These are phyloP conservation scores for Aspergillus ostianus DNA, from an alignment of 495 filamentous ascomycete species.

Conservation along the genomic window DNA sequence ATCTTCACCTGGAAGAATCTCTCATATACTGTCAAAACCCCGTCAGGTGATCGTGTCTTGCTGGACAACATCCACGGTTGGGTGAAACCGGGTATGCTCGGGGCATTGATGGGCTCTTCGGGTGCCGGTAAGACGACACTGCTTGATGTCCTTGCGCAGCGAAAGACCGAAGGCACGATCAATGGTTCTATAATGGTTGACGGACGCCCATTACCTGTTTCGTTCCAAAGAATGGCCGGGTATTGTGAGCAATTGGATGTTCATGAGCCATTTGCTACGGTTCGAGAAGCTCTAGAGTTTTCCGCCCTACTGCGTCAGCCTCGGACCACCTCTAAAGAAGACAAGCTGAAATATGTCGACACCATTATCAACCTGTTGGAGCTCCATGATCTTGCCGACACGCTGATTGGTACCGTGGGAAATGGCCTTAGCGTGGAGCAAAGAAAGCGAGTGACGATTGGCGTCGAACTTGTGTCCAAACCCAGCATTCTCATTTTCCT, in stretches of 20 bases:
- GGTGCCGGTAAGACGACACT: slow-evolving; percentile 65
- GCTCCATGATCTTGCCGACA: slow-evolving; percentile 53
- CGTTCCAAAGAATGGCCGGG: slow-evolving; percentile 70
- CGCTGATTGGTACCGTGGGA: slow-evolving; percentile 51
- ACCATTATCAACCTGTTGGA: slow-evolving; percentile 57
- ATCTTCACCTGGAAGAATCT: slow-evolving; percentile 63
- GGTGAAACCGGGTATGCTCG: slow-evolving; percentile 81
- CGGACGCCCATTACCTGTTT: slow-evolving; percentile 68
- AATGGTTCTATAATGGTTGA: slow-evolving; percentile 85
- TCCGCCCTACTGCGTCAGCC: slow-evolving; percentile 57
- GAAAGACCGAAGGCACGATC: slow-evolving; percentile 84
- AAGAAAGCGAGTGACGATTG: slow-evolving; percentile 63
- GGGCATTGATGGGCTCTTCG: slow-evolving; percentile 66
- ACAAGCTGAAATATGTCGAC: slow-evolving; percentile 60
- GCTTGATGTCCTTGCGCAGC: slow-evolving; percentile 53
- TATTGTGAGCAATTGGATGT: slow-evolving; percentile 62
- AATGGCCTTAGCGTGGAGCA: slow-evolving; percentile 57
- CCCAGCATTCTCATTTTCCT: slow-evolving; percentile 70
- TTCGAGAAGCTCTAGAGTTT: slow-evolving; percentile 59
- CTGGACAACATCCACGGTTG: slow-evolving; percentile 83
- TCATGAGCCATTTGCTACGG: slow-evolving; percentile 55
- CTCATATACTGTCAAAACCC: slow-evolving; percentile 49
- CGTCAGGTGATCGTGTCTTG: slow-evolving; percentile 42
- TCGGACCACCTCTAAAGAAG: slow-evolving; percentile 42
- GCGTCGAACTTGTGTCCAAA: slow-evolving; percentile 65